phyloP scores from a whole-genome alignment of 163 green algal genomes.

The Scenedesmus sp. region DNA sequence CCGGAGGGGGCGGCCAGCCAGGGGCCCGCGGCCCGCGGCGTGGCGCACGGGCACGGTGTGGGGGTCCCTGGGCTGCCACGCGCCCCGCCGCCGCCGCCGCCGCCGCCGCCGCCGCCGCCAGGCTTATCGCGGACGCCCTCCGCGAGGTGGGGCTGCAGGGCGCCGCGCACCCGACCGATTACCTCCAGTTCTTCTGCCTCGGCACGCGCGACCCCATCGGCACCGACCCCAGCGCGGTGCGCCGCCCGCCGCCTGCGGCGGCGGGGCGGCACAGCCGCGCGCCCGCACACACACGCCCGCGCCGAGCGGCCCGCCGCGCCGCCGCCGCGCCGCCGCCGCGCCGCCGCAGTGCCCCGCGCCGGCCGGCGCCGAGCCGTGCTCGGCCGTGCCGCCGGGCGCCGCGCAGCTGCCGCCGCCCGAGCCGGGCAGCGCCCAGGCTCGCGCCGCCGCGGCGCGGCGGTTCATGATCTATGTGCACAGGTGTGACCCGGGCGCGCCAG shows the following conservation, averaged over 20 bases:
- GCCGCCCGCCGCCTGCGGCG: no score
- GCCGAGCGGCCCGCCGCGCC: no score
- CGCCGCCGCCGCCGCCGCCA: no score
- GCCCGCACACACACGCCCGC: no score
- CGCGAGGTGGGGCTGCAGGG: constrained; percentile 1
- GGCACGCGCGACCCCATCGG: constrained; percentile 61
- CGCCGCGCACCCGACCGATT: constrained; percentile 49
- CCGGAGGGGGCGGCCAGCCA: background rate
- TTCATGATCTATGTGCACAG: constrained; percentile 67
- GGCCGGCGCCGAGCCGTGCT: background rate
- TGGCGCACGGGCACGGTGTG: no score
- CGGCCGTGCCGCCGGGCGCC: background rate
- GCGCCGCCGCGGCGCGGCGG: background rate
- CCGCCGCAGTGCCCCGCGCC: background rate
- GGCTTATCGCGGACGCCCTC: constrained; percentile 34
- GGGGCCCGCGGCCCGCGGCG: no score
- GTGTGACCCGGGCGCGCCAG: no score
- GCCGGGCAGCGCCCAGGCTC: background rate
- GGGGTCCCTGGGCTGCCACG: background rate
- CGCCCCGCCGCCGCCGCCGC: no score
- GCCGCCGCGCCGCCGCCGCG: background rate
- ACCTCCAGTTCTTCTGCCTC: constrained; percentile 72
- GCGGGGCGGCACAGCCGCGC: no score
- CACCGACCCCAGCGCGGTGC: no score
- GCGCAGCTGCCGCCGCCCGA: background rate